phyloP scores from a whole-genome alignment of 768 basidiomycete species.

The Imleria badia region DNA sequence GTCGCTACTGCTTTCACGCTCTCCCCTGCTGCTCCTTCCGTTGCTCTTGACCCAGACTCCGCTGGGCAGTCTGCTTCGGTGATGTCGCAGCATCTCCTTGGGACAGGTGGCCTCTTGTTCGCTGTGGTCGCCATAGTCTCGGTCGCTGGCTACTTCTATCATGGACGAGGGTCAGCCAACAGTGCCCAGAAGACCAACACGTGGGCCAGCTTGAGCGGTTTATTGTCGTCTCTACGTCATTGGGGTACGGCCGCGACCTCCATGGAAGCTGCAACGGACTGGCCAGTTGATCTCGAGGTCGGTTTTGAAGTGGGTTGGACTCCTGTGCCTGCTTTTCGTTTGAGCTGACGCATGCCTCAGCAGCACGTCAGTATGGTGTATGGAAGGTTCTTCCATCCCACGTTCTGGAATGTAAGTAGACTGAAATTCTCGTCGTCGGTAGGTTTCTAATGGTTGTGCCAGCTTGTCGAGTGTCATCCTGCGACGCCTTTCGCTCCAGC shows the following conservation, averaged over 20 bases:
- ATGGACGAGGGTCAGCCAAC: background rate
- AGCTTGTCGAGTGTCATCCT: conserved; percentile 18
- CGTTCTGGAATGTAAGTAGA: conserved; percentile 16
- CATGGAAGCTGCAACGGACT: background rate
- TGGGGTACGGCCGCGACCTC: background rate
- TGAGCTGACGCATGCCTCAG: background rate
- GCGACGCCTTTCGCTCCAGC: conserved; percentile 14
- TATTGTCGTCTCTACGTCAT: conserved; percentile 11
- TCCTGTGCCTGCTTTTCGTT: background rate
- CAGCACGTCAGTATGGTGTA: conserved; percentile 23
- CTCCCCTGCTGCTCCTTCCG: conserved; percentile 2
- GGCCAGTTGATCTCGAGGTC: conserved; percentile 8
- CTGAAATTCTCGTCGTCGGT: background rate
- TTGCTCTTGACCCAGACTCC: background rate
- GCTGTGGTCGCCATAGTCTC: conserved; percentile 11
- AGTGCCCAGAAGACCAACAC: background rate
- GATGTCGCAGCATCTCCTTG: background rate
- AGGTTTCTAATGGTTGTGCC: background rate
- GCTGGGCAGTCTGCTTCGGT: background rate
- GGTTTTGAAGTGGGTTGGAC: conserved; percentile 7
- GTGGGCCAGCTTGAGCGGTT: conserved; percentile 2
- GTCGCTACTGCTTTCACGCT: conserved; percentile 5
- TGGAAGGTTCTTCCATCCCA: conserved; percentile 23
- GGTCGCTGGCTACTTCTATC: conserved; percentile 16
- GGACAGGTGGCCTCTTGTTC: conserved; percentile 19